These are phyloP conservation scores for Acacia crassicarpa DNA, from an alignment of 306 rosid species.

Conservation along the genomic window DNA sequence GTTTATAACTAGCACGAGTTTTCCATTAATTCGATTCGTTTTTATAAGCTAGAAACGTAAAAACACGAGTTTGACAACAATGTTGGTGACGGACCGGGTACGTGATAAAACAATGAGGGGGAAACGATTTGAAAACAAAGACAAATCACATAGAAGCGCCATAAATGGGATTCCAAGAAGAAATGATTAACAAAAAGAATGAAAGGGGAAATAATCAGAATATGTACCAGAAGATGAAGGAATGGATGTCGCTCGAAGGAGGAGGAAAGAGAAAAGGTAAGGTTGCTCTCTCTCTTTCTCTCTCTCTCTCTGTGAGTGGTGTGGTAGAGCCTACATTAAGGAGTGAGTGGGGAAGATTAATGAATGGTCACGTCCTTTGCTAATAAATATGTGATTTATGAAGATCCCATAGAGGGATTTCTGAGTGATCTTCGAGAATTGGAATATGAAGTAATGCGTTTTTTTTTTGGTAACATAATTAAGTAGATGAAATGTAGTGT, in stretches of 20 bases:
- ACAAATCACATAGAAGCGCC: neutral
- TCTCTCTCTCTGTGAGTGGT: neutral
- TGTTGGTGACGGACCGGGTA: neutral
- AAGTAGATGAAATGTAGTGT: no score
- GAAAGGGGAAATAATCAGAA: neutral
- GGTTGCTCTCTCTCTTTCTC: no score
- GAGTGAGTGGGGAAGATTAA: neutral
- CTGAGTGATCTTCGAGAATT: neutral
- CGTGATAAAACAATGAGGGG: neutral
- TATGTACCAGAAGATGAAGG: constrained; percentile 37
- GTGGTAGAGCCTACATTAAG: neutral
- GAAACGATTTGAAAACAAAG: neutral
- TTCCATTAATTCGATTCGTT: no score
- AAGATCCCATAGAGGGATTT: neutral
- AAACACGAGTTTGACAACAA: no score
- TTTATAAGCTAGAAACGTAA: no score
- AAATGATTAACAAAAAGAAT: neutral
- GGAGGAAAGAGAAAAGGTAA: neutral
- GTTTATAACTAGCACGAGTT: no score
- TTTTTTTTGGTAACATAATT: neutral
- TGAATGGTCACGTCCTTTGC: neutral
- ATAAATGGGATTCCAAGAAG: no score
- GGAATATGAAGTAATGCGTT: neutral
- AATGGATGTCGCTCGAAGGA: constrained; percentile 15
- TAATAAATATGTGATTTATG: neutral